Evolutionary conservation across 2,329 filamentous ascomycete species (phyloP).

Genomic region (Trichocomaceae sp.): DNA sequence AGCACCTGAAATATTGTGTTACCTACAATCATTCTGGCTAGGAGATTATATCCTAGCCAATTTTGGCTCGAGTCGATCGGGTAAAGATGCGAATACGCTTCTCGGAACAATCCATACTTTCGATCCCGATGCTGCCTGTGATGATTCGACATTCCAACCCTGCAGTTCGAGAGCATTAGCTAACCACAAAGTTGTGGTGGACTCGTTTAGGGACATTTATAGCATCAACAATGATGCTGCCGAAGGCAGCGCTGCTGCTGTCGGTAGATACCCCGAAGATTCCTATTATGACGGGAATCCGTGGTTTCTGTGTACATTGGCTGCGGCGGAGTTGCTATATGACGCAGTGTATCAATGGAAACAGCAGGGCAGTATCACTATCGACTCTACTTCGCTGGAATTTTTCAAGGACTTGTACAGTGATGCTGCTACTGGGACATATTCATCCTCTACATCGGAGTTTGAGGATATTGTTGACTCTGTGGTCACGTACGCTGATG

Average conservation of each 20-base stretch:
- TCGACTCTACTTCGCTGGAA: constrained; percentile 57
- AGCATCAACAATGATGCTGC: constrained; percentile 60
- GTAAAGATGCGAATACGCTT: constrained; percentile 66
- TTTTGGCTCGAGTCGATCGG: constrained; percentile 54
- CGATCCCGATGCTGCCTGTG: constrained; percentile 59
- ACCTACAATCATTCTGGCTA: constrained; percentile 68
- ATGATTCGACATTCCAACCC: constrained; percentile 67
- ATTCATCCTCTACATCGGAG: constrained; percentile 49
- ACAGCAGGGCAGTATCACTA: constrained; percentile 53
- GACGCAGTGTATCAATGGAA: constrained; percentile 69
- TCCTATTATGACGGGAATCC: constrained; percentile 70
- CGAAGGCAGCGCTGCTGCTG: constrained; percentile 53
- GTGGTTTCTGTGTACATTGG: constrained; percentile 70
- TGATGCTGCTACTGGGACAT: constrained; percentile 56
- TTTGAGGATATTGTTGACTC: constrained; percentile 54
- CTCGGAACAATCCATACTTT: constrained; percentile 62
- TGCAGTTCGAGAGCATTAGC: constrained; percentile 61
- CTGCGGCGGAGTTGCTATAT: constrained; percentile 74
- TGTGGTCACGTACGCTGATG: constrained; percentile 58
- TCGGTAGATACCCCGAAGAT: constrained; percentile 66
- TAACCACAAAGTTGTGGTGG: constrained; percentile 68
- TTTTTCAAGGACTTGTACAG: constrained; percentile 66
- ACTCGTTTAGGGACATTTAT: constrained; percentile 68
- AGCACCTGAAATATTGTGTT: constrained; percentile 65
- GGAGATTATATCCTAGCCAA: constrained; percentile 62